Base-by-base conservation (phyloP, 2,329 filamentous ascomycete genomes). In the Sordariomycetes sp. region DNA sequence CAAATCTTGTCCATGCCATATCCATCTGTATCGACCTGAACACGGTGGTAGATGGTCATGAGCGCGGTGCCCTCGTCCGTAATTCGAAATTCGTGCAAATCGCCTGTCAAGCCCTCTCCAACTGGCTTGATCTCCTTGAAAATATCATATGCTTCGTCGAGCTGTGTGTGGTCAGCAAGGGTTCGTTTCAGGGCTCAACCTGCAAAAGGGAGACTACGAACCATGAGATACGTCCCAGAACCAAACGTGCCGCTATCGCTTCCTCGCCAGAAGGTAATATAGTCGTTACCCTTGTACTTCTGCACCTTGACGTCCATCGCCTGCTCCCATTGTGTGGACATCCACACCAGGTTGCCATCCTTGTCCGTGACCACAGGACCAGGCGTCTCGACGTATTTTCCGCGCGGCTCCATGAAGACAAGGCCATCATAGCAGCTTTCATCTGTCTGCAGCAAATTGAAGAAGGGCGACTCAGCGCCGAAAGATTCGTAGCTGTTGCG, bases 321-420 rank as follows among this genome's bases (percentile, higher is more conserved):
- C 26, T 48, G 45, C 30, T 40, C 42, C 33, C 48, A 57, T 15
- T 31, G 41, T 35, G 53, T 24, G 4, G 20, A 18, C 9, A 23
- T 20, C 66, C 66, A 70, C 7, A 69, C 54, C 15, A 69, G 43
- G 37, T 63, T 52, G 6, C 64, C 64, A 3, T 55, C 44, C 10
- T 51, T 46, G 44, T 67, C 63, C 19, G 68, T 42, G 10, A 70
- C 63, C 39, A 61, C 60, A 2, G 63, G 61, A 4, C 61, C 58
- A 2, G 57, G 48, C 6, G 53, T 44, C 9, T 42, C 44, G 5
- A 61, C 46, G 4, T 59, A 60, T 15, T 50, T 48, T 3, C 48
- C 50, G 8, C 50, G 47, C 1, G 61, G 61, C 26, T 59, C 52
- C 10, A 68, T 42, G 15, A 69, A 53, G 2, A 64, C 16, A 39